A percentile compares a stretch with the other conserved stretches of the same genome.
These are phyloP conservation scores for Neurospora sp. DNA, from an alignment of 495 filamentous ascomycete genomes.

Conservation along the genomic window DNA sequence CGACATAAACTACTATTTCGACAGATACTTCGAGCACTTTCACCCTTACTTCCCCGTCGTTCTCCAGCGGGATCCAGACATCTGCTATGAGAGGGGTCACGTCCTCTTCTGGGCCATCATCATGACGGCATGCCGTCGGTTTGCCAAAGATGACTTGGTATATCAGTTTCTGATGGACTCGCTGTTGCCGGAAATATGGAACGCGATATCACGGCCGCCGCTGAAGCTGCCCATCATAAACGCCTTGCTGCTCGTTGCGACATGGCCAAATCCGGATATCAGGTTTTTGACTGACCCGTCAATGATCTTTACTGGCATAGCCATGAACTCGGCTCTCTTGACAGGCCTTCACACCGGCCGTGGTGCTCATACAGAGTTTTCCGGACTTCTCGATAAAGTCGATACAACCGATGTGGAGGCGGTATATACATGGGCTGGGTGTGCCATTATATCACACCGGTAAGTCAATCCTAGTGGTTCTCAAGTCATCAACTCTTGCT, in stretches of 20 bases:
- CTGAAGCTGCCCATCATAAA: slow-evolving; percentile 31
- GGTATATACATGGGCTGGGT: slow-evolving; percentile 34
- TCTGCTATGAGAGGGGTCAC: slow-evolving; percentile 26
- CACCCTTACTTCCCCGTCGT: slow-evolving; percentile 36
- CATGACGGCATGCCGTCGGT: slow-evolving; percentile 31
- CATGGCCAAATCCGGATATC: slow-evolving; percentile 31
- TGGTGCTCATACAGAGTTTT: slow-evolving; percentile 32
- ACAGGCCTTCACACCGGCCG: slow-evolving; percentile 33
- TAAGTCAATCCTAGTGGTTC: background rate
- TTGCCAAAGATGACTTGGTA: slow-evolving; percentile 29
- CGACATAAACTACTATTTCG: slow-evolving; percentile 37
- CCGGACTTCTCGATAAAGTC: slow-evolving; percentile 18
- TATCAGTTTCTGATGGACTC: slow-evolving; percentile 30
- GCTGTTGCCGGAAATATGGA: slow-evolving; percentile 27
- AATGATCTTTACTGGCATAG: slow-evolving; percentile 28
- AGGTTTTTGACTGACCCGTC: slow-evolving; percentile 35
- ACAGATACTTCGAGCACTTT: slow-evolving; percentile 33
- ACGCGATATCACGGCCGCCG: slow-evolving; percentile 23
- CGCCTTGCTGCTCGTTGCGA: slow-evolving; percentile 30
- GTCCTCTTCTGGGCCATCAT: slow-evolving; percentile 38
- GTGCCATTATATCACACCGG: slow-evolving; percentile 34
- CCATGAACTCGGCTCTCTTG: slow-evolving; percentile 29
- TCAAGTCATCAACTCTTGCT: background rate
- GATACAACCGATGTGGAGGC: slow-evolving; percentile 34
- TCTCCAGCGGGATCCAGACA: slow-evolving; percentile 27